Evolutionary conservation across 441 rosid genomes (phyloP).

Genomic region (Viola pubescens): DNA sequence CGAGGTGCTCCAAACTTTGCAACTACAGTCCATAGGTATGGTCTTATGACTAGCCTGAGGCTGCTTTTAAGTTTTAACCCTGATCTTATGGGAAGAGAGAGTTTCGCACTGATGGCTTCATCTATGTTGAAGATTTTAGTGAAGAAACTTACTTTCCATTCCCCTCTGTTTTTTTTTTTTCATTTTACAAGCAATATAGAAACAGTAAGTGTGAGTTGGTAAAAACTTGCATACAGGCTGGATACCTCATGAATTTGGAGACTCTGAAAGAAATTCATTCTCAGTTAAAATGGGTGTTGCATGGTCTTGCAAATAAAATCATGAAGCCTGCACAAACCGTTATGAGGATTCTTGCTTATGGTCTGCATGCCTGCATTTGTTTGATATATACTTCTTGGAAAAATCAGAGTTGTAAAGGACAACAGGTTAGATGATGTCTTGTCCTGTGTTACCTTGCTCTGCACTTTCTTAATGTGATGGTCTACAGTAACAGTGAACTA

Average conservation of each 20-base stretch:
- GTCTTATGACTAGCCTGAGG: neutral
- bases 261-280: neutral
- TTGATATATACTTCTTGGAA: too few species aligned
- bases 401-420: too few species aligned
- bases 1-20: constrained; percentile 34
- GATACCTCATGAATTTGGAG: neutral
- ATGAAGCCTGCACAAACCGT: too few species aligned
- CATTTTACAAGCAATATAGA: neutral
- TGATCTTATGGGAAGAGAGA: neutral
- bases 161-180: neutral
- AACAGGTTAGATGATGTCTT: neutral
- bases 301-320: too few species aligned
- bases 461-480: neutral
- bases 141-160: neutral
- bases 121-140: neutral
- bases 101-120: neutral
- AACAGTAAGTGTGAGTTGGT: neutral
- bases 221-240: neutral
- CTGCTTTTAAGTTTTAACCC: neutral
- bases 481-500: neutral
- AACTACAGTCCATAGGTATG: constrained; percentile 53
- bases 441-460: too few species aligned
- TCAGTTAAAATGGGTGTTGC: neutral
- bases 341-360: too few species aligned
- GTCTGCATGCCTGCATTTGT: too few species aligned